Conservation (phyloP, 2,329 filamentous ascomycete species). For the Phaeoacremonium minimum region DNA sequence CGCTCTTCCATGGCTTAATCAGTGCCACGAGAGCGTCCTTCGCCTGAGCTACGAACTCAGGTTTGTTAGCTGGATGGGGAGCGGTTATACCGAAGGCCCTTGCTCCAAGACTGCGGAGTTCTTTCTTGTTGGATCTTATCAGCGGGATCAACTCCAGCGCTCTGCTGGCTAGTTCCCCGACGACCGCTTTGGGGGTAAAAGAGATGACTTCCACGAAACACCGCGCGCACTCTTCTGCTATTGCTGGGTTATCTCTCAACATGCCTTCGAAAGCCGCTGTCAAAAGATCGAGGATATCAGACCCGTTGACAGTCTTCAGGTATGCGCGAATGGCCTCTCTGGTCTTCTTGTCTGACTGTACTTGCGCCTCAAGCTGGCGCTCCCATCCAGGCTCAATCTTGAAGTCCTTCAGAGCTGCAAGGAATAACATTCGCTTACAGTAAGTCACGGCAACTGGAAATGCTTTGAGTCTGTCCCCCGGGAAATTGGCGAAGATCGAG, state of each 20-base stretch:
- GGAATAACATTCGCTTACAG: conserved; percentile 49
- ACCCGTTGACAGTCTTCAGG: conserved; percentile 34
- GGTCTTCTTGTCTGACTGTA: conserved; percentile 65
- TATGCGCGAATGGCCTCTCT: conserved; percentile 55
- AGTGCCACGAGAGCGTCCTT: conserved; percentile 41
- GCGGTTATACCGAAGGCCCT: conserved; percentile 72
- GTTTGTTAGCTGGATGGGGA: conserved; percentile 52
- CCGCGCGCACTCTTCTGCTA: conserved; percentile 42
- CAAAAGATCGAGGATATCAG: conserved; percentile 39
- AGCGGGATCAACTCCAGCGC: conserved; percentile 51
- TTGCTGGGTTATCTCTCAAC: conserved; percentile 33
- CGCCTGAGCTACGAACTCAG: conserved; percentile 32
- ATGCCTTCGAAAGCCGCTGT: conserved; percentile 55
- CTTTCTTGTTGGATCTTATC: conserved; percentile 67
- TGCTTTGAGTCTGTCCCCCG: conserved; percentile 42
- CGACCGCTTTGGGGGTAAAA: conserved; percentile 41
- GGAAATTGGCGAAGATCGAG: conserved; percentile 41
- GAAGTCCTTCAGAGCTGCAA: conserved; percentile 40
- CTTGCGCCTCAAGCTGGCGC: conserved; percentile 66
- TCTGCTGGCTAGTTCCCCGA: conserved; percentile 44
- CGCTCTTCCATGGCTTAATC: conserved; percentile 45
- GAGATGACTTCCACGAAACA: conserved; percentile 51
- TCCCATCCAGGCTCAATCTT: conserved; percentile 80
- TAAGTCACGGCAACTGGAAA: conserved; percentile 70
- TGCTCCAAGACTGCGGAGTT: conserved; percentile 62